Evolutionary conservation across 2,329 filamentous ascomycete genomes (phyloP).

Genomic region (Hymenotorrendiella dingleyae): DNA sequence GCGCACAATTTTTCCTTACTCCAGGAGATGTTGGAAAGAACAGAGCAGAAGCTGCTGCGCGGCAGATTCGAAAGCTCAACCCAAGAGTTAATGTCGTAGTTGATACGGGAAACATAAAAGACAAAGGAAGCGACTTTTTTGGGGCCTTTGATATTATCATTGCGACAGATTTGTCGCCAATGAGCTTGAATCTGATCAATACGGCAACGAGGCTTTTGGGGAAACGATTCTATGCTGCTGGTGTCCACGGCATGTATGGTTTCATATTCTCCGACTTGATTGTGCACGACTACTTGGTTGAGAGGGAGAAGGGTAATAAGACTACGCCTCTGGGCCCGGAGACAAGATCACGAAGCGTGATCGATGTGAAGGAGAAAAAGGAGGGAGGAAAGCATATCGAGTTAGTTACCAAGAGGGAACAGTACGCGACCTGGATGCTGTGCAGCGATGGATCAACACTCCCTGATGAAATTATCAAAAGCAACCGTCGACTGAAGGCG

Average conservation of each 20-base stretch:
- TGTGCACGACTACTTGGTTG: constrained; percentile 81
- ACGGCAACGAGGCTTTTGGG: constrained; percentile 73
- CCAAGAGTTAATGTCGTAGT: constrained; percentile 74
- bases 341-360: constrained; percentile 69
- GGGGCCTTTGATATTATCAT: constrained; percentile 77
- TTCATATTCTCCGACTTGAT: constrained; percentile 94
- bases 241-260: constrained; percentile 83
- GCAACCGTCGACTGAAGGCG: constrained; percentile 60
- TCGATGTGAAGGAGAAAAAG: constrained; percentile 64
- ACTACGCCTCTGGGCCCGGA: constrained; percentile 57
- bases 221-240: constrained; percentile 82
- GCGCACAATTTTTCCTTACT: constrained; percentile 75
- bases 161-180: constrained; percentile 78
- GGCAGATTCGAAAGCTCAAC: constrained; percentile 80
- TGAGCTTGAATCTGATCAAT: constrained; percentile 73
- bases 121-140: constrained; percentile 70
- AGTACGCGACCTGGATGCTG: constrained; percentile 83
- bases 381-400: constrained; percentile 70
- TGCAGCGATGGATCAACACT: constrained; percentile 72
- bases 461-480: constrained; percentile 56
- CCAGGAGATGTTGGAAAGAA: constrained; percentile 69
- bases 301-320: constrained; percentile 76
- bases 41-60: constrained; percentile 73
- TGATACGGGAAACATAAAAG: constrained; percentile 61
- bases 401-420: constrained; percentile 83